Base-by-base conservation (phyloP, 768 basidiomycete genomes). In the Pulveroboletus sp. region DNA sequence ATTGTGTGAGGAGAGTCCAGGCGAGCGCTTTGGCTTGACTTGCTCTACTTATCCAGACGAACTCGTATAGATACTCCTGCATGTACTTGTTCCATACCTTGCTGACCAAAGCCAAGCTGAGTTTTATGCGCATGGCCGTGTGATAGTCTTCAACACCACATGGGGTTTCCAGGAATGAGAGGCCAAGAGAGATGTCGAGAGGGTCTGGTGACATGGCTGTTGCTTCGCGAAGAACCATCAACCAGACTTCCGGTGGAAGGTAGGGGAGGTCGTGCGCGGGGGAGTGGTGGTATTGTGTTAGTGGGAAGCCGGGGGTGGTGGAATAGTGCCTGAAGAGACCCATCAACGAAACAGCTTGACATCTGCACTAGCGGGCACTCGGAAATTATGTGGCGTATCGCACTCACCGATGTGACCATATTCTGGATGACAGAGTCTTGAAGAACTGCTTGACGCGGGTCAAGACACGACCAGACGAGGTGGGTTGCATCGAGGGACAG, bases 231-330 rank as follows among this genome's bases (percentile, higher is more conserved):
- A 88, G 68, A 50, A 88, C 77, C 57, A 76, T 64, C n/a, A 78
- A 68, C 85, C 85, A 87, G 7, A 88, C 61, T 57, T 88, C 85
- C 2, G 75, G 61, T 0, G 85, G 85, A 12, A 86, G 72, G 49
- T 65, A 54, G 14, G 74, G 75, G n/a, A 72, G 64, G 47, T 68
- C 66, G 37, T 60, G 68, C 15, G 68, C 66, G 1, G 66, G 66
- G 9, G 66, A 50, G 48, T 69, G 61, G 46, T 54, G 56, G 39
- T 54, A 56, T 14, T 50, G 67, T 38, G 41, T 52, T 39, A 31
- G 52, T 24, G 54, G 57, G 8, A 21, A 21, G 21, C 3, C 21
- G 21, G 21, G 21, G 21, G 21, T 21, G 21, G 21, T 21, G 3
- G 21, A 21, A 21, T 21, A 21, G 21, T 21, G 21, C 21, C 21